A percentile compares a stretch with the other conserved stretches of the same genome.
Conservation (phyloP, 2,329 filamentous ascomycete species). For the Cladobotryum protrusum region DNA sequence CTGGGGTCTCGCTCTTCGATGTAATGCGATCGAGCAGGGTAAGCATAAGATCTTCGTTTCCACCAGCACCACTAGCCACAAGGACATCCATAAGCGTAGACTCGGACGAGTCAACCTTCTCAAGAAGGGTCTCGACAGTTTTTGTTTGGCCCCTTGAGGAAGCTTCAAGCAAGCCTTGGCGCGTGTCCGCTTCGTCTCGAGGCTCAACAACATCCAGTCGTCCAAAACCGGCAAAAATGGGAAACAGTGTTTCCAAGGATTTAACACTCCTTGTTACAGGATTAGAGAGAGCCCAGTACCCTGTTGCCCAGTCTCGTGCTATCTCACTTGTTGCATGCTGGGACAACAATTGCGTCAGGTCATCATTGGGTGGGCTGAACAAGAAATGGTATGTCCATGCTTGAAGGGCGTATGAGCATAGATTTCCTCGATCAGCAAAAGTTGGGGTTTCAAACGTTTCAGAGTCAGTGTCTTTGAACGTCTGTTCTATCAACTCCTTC, state of each 20-base stretch:
- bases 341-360: constrained; percentile 1
- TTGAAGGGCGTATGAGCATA: constrained; percentile 11
- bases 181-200: constrained; percentile 7
- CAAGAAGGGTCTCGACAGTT: constrained; percentile 1
- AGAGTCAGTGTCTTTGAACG: constrained; percentile 1
- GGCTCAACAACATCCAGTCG: background rate
- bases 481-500: constrained; percentile 3
- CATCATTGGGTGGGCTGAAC: constrained; percentile 1
- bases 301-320: constrained; percentile 7
- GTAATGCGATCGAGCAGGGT: constrained; percentile 10
- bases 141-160: constrained; percentile 8
- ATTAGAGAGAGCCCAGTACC: constrained; percentile 11
- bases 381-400: constrained; percentile 12
- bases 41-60: constrained; percentile 7
- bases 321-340: background rate
- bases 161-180: constrained; percentile 10
- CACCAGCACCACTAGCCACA: constrained; percentile 6
- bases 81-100: constrained; percentile 5
- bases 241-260: constrained; percentile 8
- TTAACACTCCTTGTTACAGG: constrained; percentile 7
- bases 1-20: background rate
- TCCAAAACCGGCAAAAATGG: constrained; percentile 10
- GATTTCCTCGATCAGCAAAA: constrained; percentile 4
- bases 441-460: constrained; percentile 6
- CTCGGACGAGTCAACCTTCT: constrained; percentile 2